phyloP scores from a whole-genome alignment of 2,329 filamentous ascomycete genomes.

The Fonsecaea pedrosoi region DNA sequence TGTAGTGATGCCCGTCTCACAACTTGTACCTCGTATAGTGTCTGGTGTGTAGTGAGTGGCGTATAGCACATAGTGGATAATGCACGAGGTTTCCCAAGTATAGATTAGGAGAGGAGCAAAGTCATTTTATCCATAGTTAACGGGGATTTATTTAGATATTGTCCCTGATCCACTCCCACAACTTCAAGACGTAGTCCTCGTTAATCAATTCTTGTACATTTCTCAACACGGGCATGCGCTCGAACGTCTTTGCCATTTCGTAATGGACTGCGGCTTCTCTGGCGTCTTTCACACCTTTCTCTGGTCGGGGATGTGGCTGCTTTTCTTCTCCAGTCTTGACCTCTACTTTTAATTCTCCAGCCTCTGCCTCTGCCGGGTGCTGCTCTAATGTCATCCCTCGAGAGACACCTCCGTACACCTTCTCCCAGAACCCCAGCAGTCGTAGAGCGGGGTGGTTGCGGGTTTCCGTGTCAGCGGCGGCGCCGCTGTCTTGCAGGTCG shows the following conservation, averaged over 20 bases:
- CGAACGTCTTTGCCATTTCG: slow-evolving; percentile 25
- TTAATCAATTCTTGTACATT: slow-evolving; percentile 14
- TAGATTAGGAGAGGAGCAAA: not conserved
- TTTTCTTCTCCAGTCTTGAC: not conserved
- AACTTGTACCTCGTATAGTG: too few species aligned
- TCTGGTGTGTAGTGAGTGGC: too few species aligned
- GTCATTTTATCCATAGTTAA: not conserved
- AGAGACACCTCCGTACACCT: slow-evolving; percentile 44
- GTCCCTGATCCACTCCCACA: slow-evolving; percentile 36
- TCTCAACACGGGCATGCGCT: slow-evolving; percentile 20
- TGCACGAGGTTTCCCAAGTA: too few species aligned
- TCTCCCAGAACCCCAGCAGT: slow-evolving; percentile 59
- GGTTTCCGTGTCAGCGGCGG: slow-evolving; percentile 30
- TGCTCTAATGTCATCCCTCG: too few species aligned
- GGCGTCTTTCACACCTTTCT: not conserved
- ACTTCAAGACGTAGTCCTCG: slow-evolving; percentile 28
- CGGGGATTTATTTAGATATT: slow-evolving; percentile 16
- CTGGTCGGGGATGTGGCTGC: not conserved
- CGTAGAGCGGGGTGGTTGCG: slow-evolving; percentile 58
- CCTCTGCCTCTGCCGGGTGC: not conserved
- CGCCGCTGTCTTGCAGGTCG: slow-evolving; percentile 37
- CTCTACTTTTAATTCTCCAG: not conserved
- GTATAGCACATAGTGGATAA: too few species aligned
- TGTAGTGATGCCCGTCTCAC: too few species aligned
- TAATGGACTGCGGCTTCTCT: not conserved